phyloP scores from a whole-genome alignment of 2,329 filamentous ascomycete genomes.

The Beauveria bassiana region DNA sequence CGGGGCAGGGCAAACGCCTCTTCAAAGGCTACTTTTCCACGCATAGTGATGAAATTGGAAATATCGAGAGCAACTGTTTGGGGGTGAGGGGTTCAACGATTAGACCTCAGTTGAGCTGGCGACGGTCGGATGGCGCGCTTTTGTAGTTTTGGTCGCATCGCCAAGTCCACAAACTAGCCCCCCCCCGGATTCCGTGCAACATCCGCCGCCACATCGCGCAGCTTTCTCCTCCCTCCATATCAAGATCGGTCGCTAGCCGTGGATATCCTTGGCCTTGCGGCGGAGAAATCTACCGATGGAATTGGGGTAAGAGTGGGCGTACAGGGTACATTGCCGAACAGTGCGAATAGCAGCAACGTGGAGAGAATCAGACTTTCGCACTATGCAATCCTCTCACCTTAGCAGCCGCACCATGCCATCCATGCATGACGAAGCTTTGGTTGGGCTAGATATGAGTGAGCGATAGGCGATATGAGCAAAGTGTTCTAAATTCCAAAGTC shows the following conservation, averaged over 20 bases:
- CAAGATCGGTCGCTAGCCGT: not conserved
- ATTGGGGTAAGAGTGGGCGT: not conserved
- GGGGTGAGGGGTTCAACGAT: too few relatives aligned
- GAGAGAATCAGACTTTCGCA: not conserved
- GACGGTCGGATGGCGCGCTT: not conserved
- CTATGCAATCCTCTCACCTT: not conserved
- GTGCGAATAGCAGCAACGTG: not conserved
- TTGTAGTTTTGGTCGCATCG: constrained; percentile 1
- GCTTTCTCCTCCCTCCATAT: not conserved
- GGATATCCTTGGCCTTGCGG: constrained; percentile 3
- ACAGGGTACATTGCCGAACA: constrained; percentile 11
- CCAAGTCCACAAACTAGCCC: not conserved
- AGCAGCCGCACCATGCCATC: not conserved
- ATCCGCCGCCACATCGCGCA: not conserved
- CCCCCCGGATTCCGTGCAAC: not conserved
- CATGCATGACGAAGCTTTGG: not conserved
- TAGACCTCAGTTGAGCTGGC: too few relatives aligned
- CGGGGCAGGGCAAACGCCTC: constrained; percentile 55
- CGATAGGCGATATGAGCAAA: too few relatives aligned
- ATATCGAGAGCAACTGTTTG: not conserved
- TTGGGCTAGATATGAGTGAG: too few relatives aligned
- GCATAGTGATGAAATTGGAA: constrained; percentile 30
- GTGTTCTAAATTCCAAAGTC: too few relatives aligned
- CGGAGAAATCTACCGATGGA: not conserved
- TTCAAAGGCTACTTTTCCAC: constrained; percentile 54